Base-by-base conservation (phyloP, 129 eudicot species). In the Sambucus nigra region DNA sequence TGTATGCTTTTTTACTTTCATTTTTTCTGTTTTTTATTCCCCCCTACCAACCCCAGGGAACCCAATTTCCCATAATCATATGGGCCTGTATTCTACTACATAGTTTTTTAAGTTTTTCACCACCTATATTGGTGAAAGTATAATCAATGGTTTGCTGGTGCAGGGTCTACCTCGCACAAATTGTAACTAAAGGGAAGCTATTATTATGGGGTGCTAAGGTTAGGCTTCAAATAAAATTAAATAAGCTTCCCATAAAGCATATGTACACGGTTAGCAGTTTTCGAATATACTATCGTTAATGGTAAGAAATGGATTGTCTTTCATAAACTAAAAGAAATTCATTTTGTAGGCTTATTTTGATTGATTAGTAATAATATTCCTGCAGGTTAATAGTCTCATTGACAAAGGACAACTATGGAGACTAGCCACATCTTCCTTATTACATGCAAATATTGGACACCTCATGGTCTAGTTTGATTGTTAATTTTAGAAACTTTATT, bases 201-300 rank as follows among this genome's bases (percentile, higher is more conserved):
- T 41, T 85, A 54, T 67, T 68, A 59, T 81, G 80, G 97, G 97
- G 97, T 50, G 97, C 97, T 59, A 89, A 89, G 97, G 97, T 89
- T 51, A 51, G 81, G 55, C 51, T 48, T 1, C 4, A 7, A 69
- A 28, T 39, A 29, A 57, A 52, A 11, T 41, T n/a, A 13, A 0
- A 51, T 35, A n/a, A n/a, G n/a, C n/a, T n/a, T n/a, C n/a, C n/a
- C n/a, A n/a, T n/a, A n/a, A n/a, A n/a, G n/a, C n/a, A n/a, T n/a
- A n/a, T n/a, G n/a, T n/a, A n/a, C n/a, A n/a, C n/a, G n/a, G n/a
- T n/a, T n/a, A n/a, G n/a, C n/a, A n/a, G n/a, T n/a, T n/a, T n/a
- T n/a, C n/a, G n/a, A n/a, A n/a, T n/a, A n/a, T n/a, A n/a, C n/a
- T n/a, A n/a, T n/a, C n/a, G n/a, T n/a, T n/a, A n/a, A n/a, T 55